A percentile compares a stretch with the other conserved stretches of the same genome.
Conservation (phyloP, 768 basidiomycete genomes). For the Sistotremastrum suecicum region DNA sequence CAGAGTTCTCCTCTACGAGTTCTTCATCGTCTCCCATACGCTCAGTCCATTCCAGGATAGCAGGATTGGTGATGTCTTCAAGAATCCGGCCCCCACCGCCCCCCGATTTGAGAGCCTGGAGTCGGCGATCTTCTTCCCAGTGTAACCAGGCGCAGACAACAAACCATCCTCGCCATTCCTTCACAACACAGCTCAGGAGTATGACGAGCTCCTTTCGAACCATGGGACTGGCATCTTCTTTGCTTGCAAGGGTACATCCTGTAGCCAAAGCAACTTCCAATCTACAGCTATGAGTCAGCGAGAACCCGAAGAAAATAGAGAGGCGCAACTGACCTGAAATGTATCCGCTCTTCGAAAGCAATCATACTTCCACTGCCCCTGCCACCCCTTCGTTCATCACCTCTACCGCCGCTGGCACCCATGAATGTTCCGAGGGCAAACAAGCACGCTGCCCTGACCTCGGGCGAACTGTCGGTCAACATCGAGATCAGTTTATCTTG, state of each 20-base stretch:
- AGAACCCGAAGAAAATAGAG: conserved; percentile 4
- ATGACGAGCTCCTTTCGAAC: conserved; percentile 89
- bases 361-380: conserved; percentile 73
- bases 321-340: conserved; percentile 32
- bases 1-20: conserved; percentile 62
- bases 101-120: conserved; percentile 21
- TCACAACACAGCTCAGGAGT: conserved; percentile 82
- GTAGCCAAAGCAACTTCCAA: conserved; percentile 90
- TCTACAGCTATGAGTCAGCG: conserved; percentile 12
- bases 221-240: conserved; percentile 93
- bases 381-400: conserved; percentile 53
- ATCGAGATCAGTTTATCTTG: conserved; percentile 72
- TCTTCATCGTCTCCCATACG: conserved; percentile 50
- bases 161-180: conserved; percentile 94
- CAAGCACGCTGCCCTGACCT: conserved; percentile 83
- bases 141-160: conserved; percentile 95
- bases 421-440: conserved; percentile 90
- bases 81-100: conserved; percentile 26
- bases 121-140: conserved; percentile 78
- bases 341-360: conserved; percentile 62
- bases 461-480: conserved; percentile 77
- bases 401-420: conserved; percentile 74
- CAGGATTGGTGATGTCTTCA: conserved; percentile 61
- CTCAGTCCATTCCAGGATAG: conserved; percentile 69
- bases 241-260: conserved; percentile 73